Evolutionary conservation across 116 monocot species (phyloP).

Genomic region (Iris pallida): DNA sequence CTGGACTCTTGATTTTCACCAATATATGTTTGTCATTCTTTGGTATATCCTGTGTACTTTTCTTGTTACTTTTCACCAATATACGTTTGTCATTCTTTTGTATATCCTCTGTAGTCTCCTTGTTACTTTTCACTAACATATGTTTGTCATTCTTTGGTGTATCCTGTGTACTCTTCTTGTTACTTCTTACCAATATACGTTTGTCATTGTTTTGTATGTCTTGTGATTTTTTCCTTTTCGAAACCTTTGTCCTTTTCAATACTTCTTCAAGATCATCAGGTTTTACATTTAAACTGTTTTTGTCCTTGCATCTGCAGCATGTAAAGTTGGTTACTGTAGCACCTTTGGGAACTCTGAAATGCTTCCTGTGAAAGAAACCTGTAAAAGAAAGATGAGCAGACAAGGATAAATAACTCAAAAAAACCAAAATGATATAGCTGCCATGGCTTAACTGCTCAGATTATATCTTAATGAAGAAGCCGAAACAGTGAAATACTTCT

Average conservation of each 20-base stretch:
- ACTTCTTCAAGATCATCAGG: background rate
- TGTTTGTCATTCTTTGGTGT: too few species aligned
- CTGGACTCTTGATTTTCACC: constrained; percentile 15
- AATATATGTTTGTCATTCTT: constrained; percentile 18
- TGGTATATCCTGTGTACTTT: background rate
- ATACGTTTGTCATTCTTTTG: background rate
- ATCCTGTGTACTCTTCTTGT: constrained; percentile 14
- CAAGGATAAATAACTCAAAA: constrained; percentile 4
- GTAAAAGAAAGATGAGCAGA: constrained; percentile 22
- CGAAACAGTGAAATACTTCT: too few species aligned
- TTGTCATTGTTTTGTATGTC: constrained; percentile 18
- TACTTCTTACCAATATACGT: constrained; percentile 11
- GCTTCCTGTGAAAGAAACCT: constrained; percentile 80
- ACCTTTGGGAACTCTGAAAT: constrained; percentile 72
- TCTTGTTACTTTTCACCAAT: constrained; percentile 8
- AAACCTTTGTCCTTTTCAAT: constrained; percentile 15
- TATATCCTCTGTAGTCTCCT: too few species aligned
- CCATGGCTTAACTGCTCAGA: too few species aligned
- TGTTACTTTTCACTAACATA: too few species aligned
- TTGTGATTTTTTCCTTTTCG: constrained; percentile 3
- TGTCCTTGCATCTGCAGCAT: constrained; percentile 58
- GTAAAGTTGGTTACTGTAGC: constrained; percentile 32
- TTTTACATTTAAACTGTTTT: constrained; percentile 22
- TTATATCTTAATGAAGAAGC: too few species aligned
- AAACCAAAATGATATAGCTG: background rate